Conservation (phyloP, 148 eudicot genomes). For the Rhododendron ferrugineum region DNA sequence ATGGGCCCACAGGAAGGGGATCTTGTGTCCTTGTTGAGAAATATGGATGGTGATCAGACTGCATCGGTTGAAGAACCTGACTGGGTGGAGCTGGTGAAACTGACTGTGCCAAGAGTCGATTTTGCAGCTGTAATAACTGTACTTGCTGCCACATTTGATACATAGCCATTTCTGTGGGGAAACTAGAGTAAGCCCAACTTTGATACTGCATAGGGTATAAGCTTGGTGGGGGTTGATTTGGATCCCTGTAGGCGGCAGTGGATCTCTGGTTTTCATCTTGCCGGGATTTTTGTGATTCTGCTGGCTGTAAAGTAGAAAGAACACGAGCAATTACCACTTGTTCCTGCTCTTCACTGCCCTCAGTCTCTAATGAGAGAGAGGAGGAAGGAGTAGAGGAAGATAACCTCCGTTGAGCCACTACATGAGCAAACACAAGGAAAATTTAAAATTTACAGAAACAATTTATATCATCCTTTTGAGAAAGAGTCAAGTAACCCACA, state of each 20-base stretch:
- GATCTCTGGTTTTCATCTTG: constrained; percentile 17
- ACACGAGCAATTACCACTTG: constrained; percentile 51
- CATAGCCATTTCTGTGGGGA: constrained; percentile 36
- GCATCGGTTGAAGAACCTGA: constrained; percentile 32
- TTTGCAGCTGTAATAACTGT: constrained; percentile 37
- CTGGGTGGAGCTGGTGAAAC: constrained; percentile 26
- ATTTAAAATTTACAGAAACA: neutral
- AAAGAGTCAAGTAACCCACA: neutral
- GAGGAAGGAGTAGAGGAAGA: constrained; percentile 25
- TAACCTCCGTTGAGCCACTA: constrained; percentile 37
- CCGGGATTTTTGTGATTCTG: constrained; percentile 20
- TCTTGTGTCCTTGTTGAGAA: constrained; percentile 16
- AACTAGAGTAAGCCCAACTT: constrained; percentile 29
- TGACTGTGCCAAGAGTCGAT: constrained; percentile 32
- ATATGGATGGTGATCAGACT: constrained; percentile 21
- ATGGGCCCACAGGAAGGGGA: constrained; percentile 7
- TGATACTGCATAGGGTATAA: constrained; percentile 18
- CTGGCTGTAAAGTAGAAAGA: constrained; percentile 31
- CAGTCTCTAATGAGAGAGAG: constrained; percentile 12
- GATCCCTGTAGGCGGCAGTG: constrained; percentile 11
- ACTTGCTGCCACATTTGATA: constrained; percentile 48
- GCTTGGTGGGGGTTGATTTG: constrained; percentile 14
- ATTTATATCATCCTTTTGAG: neutral
- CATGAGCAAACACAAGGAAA: constrained; percentile 17
- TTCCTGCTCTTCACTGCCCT: constrained; percentile 43